Evolutionary conservation across 306 rosid species (phyloP), one percentile per base, ranked within the genome.

Genomic region (Vicia villosa): DNA sequence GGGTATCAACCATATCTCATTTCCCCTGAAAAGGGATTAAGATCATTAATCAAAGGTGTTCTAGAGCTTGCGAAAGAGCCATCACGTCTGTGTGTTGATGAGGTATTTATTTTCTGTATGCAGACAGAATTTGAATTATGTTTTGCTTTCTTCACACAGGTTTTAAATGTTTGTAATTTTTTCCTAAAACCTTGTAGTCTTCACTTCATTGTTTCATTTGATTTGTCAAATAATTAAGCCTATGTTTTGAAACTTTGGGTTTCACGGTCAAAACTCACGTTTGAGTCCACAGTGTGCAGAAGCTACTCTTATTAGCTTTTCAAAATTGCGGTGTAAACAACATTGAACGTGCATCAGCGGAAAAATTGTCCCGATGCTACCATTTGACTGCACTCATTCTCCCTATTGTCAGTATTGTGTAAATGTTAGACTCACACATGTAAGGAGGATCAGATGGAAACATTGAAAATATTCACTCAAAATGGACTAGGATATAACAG

Each of bases 1-100:
- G 99, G 99, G 77, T 94, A 94, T 83, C 99, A 94, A 79, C 99
- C 99, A 8, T 91, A 94, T 84, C 97, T 94, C 74, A 91, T 94
- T 73, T 94, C 99, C 52, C 99, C 99, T 45, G 99, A 91, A 81
- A 94, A 94, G 83, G 99, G 99, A 72, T 83, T 94, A 80, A 85
- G 99, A 81, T 94, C 99, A 46, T 77, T 94, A 66, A 94, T 94
- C 70, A 94, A 94, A 84, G 96, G 92, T 71, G 99, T 94, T 64
- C 74, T 94, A 76, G 99, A 94, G 87, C 99, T 94, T 75, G 97
- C 97, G 3, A 94, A 94, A 81, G 99, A 94, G 47, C 99, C 99
- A 73, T 87, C 99, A 10, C 90, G 92, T 34, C 99, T 94, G 56
- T 94, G 97, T 80, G 99, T 94, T 77, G 97, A 94, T 34, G 99